phyloP scores from a whole-genome alignment of 2,329 filamentous ascomycete species.

The Sporothrix inflata region DNA sequence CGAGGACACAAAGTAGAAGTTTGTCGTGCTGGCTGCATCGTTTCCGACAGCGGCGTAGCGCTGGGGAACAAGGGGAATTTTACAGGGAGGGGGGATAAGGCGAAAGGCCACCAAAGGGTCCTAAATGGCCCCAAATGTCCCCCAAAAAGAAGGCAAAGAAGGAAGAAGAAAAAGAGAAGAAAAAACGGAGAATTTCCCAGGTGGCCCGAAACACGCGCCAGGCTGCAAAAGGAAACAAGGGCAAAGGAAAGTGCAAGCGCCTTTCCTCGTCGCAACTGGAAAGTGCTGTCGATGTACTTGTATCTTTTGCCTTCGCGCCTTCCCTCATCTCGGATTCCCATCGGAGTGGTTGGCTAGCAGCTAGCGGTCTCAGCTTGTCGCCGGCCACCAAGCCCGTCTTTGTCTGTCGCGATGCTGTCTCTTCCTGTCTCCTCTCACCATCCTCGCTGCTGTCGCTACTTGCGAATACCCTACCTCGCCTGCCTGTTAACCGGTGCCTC shows the following conservation, averaged over 20 bases:
- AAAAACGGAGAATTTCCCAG: constrained; percentile 33
- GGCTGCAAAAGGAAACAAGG: constrained; percentile 18
- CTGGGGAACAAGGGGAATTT: not conserved
- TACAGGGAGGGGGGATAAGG: not conserved
- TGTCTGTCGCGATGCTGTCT: too few relatives aligned
- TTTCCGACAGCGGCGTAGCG: not conserved
- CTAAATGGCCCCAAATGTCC: not conserved
- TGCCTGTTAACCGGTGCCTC: not conserved
- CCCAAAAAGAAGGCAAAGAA: not conserved
- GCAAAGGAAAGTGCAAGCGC: not conserved
- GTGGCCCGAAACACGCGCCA: constrained; percentile 24
- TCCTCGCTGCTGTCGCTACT: not conserved
- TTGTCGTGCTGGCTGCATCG: not conserved
- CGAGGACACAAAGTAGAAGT: not conserved
- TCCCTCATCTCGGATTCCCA: constrained; percentile 27
- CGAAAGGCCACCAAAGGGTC: not conserved
- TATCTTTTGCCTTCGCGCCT: not conserved
- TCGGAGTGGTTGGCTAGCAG: constrained; percentile 18
- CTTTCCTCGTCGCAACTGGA: not conserved
- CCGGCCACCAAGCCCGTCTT: not conserved
- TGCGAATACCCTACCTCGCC: not conserved
- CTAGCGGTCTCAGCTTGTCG: not conserved
- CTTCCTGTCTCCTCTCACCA: not conserved
- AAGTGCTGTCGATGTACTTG: constrained; percentile 31
- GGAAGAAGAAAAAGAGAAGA: not conserved